phyloP scores from a whole-genome alignment of 495 filamentous ascomycete genomes.

The Tuber brumale region DNA sequence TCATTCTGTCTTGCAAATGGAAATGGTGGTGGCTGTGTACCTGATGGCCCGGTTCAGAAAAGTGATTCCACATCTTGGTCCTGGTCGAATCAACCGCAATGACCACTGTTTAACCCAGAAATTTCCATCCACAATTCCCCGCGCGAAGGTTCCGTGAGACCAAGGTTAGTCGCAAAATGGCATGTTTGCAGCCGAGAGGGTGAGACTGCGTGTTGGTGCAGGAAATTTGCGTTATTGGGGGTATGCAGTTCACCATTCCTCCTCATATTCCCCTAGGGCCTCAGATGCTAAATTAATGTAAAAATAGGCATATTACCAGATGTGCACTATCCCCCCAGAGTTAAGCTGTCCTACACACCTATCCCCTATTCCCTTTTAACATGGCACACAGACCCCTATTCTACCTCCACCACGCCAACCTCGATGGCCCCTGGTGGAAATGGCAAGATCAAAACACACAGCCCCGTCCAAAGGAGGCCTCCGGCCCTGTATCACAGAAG shows the following conservation, averaged over 20 bases:
- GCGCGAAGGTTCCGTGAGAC: slow-evolving; percentile 20
- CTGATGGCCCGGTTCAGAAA: slow-evolving; percentile 46
- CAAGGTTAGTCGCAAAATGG: slow-evolving; percentile 30
- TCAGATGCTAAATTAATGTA: neutral
- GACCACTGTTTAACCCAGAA: slow-evolving; percentile 27
- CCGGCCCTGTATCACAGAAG: slow-evolving; percentile 23
- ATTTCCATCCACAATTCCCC: slow-evolving; percentile 50
- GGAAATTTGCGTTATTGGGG: slow-evolving; percentile 58
- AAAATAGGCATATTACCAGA: slow-evolving; percentile 23
- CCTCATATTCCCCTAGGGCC: neutral
- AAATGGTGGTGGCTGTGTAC: slow-evolving; percentile 42
- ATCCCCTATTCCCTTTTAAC: neutral
- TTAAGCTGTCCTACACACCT: neutral
- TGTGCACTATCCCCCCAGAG: slow-evolving; percentile 33
- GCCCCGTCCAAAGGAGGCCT: slow-evolving; percentile 19
- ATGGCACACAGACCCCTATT: slow-evolving; percentile 50
- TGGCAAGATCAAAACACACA: slow-evolving; percentile 51
- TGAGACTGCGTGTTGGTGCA: slow-evolving; percentile 54
- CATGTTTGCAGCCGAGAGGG: slow-evolving; percentile 45
- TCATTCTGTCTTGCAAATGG: slow-evolving; percentile 25
- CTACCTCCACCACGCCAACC: slow-evolving; percentile 53
- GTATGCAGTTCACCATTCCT: slow-evolving; percentile 9
- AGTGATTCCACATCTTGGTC: slow-evolving; percentile 24
- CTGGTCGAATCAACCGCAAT: slow-evolving; percentile 16
- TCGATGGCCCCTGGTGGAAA: slow-evolving; percentile 54